These are phyloP conservation scores for Pseudozyma tsukubaensis DNA, from an alignment of 1,284 basidiomycete genomes.

Conservation along the genomic window DNA sequence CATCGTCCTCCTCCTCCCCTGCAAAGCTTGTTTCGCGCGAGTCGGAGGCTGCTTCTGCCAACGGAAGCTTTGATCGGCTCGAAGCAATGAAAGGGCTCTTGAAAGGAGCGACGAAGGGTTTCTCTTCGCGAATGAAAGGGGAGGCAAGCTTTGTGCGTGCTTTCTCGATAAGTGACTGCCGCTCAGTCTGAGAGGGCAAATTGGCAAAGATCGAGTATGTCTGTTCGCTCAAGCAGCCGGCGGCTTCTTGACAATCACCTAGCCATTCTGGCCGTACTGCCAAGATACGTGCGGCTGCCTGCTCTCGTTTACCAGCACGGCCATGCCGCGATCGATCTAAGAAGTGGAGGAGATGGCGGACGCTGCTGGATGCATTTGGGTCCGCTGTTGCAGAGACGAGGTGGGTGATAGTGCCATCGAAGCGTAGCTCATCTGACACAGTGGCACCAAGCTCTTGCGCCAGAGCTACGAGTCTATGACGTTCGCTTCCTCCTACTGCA, in stretches of 20 bases:
- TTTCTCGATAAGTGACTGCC: conserved; percentile 24
- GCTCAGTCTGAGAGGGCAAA: conserved; percentile 18
- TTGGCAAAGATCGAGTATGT: conserved; percentile 51
- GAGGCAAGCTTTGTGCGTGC: conserved; percentile 36
- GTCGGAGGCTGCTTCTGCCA: conserved; percentile 6
- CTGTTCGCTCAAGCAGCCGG: conserved; percentile 70
- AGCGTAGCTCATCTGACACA: conserved; percentile 56
- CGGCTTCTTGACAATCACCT: conserved; percentile 79
- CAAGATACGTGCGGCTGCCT: conserved; percentile 75
- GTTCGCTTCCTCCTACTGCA: conserved; percentile 26
- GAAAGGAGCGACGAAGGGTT: conserved; percentile 16
- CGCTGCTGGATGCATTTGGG: conserved; percentile 73
- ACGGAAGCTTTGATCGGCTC: conserved; percentile 15
- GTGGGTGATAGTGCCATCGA: conserved; percentile 70
- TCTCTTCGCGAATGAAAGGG: conserved; percentile 27
- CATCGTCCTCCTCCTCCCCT: conserved; percentile 8
- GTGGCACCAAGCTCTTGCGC: conserved; percentile 36
- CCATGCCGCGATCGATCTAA: conserved; percentile 69
- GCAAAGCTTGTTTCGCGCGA: neutral
- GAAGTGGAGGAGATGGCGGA: conserved; percentile 46
- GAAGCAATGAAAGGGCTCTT: conserved; percentile 35
- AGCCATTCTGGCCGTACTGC: conserved; percentile 88
- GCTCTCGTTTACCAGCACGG: conserved; percentile 77
- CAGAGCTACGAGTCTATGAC: conserved; percentile 26
- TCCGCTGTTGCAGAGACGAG: conserved; percentile 71